phyloP scores from a whole-genome alignment of 2,329 filamentous ascomycete species.

The Balansia obtecta region DNA sequence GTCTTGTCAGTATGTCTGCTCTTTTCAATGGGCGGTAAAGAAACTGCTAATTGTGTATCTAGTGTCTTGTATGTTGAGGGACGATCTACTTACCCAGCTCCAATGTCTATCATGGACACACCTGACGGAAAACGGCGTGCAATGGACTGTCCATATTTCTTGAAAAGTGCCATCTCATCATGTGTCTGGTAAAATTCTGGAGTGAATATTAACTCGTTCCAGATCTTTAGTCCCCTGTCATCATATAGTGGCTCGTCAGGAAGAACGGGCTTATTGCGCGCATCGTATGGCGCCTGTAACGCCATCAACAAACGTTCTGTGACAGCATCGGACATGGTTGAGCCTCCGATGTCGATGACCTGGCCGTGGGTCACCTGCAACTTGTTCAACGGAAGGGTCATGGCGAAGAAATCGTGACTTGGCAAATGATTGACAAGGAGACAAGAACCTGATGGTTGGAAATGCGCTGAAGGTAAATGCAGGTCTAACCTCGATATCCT shows the following conservation, averaged over 20 bases:
- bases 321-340: slow-evolving; percentile 18
- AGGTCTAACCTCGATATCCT: not conserved
- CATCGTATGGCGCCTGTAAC: slow-evolving; percentile 14
- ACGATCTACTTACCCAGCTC: slow-evolving; percentile 25
- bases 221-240: slow-evolving; percentile 25
- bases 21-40: not conserved
- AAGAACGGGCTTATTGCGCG: slow-evolving; percentile 16
- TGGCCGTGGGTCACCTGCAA: slow-evolving; percentile 14
- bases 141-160: slow-evolving; percentile 22
- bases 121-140: slow-evolving; percentile 16
- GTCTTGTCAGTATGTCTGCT: not conserved
- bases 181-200: slow-evolving; percentile 28
- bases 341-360: slow-evolving; percentile 27
- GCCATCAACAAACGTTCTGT: slow-evolving; percentile 14
- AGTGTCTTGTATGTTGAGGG: not conserved
- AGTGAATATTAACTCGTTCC: slow-evolving; percentile 28
- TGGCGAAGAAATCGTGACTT: not conserved
- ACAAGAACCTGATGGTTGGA: not conserved
- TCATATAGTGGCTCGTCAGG: slow-evolving; percentile 29
- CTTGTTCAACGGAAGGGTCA: not conserved
- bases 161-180: slow-evolving; percentile 26
- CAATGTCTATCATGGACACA: slow-evolving; percentile 26
- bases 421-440: not conserved
- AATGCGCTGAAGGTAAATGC: no score
- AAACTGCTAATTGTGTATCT: not conserved